Conservation (phyloP, 2,329 filamentous ascomycete species). For the Penicillium brasilianum region DNA sequence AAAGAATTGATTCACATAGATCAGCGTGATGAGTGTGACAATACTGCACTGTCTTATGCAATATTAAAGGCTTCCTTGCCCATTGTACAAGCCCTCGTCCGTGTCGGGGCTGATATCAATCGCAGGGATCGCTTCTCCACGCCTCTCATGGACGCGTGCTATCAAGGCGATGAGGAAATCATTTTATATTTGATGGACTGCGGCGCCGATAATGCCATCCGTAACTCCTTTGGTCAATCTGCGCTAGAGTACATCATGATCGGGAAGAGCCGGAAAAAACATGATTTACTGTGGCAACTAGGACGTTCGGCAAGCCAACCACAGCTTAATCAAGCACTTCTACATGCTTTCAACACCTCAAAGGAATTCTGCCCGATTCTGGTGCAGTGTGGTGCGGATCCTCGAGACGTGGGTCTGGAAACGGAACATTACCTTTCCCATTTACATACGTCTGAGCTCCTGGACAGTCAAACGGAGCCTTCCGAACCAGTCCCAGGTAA, state of each 20-base stretch:
- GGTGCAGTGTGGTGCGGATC: neutral
- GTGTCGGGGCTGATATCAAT: slow-evolving; percentile 2
- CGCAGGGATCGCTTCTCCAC: neutral
- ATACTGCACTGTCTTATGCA: slow-evolving; percentile 1
- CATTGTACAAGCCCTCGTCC: slow-evolving; percentile 3
- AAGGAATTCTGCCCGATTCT: neutral
- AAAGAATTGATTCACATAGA: neutral
- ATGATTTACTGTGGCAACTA: neutral
- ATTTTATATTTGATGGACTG: neutral
- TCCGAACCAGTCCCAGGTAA: no score
- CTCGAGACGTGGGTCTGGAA: neutral
- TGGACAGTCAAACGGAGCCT: no score
- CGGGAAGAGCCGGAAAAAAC: neutral
- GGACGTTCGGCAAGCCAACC: neutral
- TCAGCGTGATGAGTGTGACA: neutral
- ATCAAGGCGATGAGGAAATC: neutral
- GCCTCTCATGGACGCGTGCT: slow-evolving; percentile 7
- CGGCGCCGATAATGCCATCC: neutral
- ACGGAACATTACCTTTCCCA: no score
- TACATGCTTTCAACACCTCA: neutral
- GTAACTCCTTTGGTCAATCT: neutral
- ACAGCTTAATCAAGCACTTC: neutral
- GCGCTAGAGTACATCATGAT: neutral
- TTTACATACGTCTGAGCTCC: no score
- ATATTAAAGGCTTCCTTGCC: neutral